Evolutionary conservation across 306 rosid species (phyloP).

Genomic region (Ochetophila trinervis): DNA sequence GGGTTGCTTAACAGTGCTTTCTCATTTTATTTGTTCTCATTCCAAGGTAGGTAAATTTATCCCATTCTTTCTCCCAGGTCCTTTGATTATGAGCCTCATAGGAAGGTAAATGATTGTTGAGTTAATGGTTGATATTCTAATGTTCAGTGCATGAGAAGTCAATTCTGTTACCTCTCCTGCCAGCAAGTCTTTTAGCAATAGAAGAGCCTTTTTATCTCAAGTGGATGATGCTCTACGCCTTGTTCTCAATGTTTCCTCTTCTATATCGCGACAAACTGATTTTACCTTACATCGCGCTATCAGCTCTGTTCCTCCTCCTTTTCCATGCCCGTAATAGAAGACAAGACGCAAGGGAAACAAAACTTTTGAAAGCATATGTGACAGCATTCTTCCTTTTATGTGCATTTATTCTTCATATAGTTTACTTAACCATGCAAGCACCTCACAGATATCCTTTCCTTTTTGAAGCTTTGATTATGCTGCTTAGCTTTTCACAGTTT

Average conservation of each 20-base stretch:
- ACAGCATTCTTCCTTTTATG: slow-evolving; percentile 24
- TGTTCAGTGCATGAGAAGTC: slow-evolving; percentile 92
- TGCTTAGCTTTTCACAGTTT: slow-evolving; percentile 84
- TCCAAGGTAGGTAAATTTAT: slow-evolving; percentile 61
- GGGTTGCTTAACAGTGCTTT: slow-evolving; percentile 77
- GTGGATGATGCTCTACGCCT: slow-evolving; percentile 56
- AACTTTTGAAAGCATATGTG: slow-evolving; percentile 30
- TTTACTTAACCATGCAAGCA: slow-evolving; percentile 57
- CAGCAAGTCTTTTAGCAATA: slow-evolving; percentile 72
- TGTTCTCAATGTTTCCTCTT: slow-evolving; percentile 89
- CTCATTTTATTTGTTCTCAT: slow-evolving; percentile 86
- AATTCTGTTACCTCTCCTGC: slow-evolving; percentile 83
- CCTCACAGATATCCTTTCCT: slow-evolving; percentile 79
- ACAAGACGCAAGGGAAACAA: slow-evolving; percentile 22
- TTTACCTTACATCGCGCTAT: slow-evolving; percentile 56
- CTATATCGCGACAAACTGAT: slow-evolving; percentile 60
- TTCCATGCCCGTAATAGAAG: slow-evolving; percentile 36
- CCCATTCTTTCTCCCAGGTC: background rate
- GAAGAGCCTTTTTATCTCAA: slow-evolving; percentile 64
- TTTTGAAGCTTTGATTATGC: slow-evolving; percentile 83
- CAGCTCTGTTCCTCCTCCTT: slow-evolving; percentile 51
- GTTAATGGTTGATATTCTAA: slow-evolving; percentile 10
- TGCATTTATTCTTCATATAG: slow-evolving; percentile 64
- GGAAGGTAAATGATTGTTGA: background rate
- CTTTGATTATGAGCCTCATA: background rate